Base-by-base conservation (phyloP, 1,284 basidiomycete species). In the Marasmius fiardii region DNA sequence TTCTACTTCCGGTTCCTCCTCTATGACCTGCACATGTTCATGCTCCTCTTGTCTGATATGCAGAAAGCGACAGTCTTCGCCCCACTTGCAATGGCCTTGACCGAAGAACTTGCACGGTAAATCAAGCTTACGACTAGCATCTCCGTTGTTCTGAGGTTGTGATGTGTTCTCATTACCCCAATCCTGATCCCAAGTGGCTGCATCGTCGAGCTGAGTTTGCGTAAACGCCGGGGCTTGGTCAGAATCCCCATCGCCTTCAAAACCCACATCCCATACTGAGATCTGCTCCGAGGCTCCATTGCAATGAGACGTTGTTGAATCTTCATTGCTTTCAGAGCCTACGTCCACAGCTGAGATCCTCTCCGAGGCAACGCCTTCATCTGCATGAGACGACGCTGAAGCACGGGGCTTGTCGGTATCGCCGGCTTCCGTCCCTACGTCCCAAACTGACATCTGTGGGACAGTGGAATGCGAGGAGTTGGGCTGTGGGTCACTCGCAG, bases 51-150 rank as follows among this genome's bases (percentile, higher is more conserved):
- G 60, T 12, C 57, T 43, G 20, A 68, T 59, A 53, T 74, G 74
- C 26, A 61, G 52, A 52, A 60, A 71, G 16, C 2, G n/a, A 56
- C 75, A 76, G 2, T 35, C 24, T 28, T 71, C 65, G 21, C 70
- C 74, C 11, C 52, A 60, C 11, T 7, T 20, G 49, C 74, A 76
- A 59, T 63, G 57, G 0, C 74, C 74, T 62, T 70, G 69, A 1
- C 66, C 67, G 57, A 67, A 70, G 21, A 48, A 62, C 41, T 62
- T 67, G 53, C 74, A 76, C 12, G 63, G 62, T 12, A 58, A 44
- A 37, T 67, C 56, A 20, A 57, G 56, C 55, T 43, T 56, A 55
- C 51, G 58, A 47, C 51, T 57, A 54, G 52, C 39, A n/a, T 31
- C 21, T 53, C 37, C 28, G 54, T 60, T 34, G 21, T 55, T 44